phyloP scores from a whole-genome alignment of 352 stramenopile species.

The Aphanomyces invadans region DNA sequence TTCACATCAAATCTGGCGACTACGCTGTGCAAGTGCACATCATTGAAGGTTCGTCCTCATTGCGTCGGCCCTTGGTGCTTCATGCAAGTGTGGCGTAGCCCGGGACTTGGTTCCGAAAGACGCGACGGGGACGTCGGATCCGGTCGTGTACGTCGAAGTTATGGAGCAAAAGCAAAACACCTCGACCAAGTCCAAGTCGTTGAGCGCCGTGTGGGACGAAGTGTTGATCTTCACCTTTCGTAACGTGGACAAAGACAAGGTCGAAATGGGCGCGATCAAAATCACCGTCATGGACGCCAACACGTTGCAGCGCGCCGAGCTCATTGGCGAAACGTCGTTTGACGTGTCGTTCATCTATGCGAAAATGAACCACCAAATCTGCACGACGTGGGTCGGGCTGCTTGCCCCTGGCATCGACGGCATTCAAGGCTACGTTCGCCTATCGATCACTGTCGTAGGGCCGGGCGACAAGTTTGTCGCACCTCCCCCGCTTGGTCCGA shows the following conservation, averaged over 20 bases:
- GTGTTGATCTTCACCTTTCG: conserved; percentile 66
- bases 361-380: conserved; percentile 78
- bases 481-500: conserved; percentile 50
- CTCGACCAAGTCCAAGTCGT: conserved; percentile 68
- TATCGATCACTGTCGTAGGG: conserved; percentile 81
- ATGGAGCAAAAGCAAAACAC: conserved; percentile 84
- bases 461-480: conserved; percentile 76
- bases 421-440: conserved; percentile 87
- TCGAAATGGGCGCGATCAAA: conserved; percentile 75
- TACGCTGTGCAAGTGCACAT: conserved; percentile 87
- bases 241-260: conserved; percentile 66
- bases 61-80: neutral
- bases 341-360: conserved; percentile 86
- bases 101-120: conserved; percentile 84
- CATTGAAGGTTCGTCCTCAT: conserved; percentile 52
- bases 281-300: conserved; percentile 85
- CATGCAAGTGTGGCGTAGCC: conserved; percentile 24
- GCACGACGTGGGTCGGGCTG: conserved; percentile 86
- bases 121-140: conserved; percentile 81
- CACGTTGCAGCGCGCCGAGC: conserved; percentile 70
- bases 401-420: conserved; percentile 49
- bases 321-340: conserved; percentile 83
- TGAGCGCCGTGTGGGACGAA: conserved; percentile 80
- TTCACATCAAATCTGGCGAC: conserved; percentile 82
- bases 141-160: conserved; percentile 85